Evolutionary conservation across 164 flowering plant species (phyloP), one percentile per base, ranked within the genome.

Genomic region (Taxillus chinensis): DNA sequence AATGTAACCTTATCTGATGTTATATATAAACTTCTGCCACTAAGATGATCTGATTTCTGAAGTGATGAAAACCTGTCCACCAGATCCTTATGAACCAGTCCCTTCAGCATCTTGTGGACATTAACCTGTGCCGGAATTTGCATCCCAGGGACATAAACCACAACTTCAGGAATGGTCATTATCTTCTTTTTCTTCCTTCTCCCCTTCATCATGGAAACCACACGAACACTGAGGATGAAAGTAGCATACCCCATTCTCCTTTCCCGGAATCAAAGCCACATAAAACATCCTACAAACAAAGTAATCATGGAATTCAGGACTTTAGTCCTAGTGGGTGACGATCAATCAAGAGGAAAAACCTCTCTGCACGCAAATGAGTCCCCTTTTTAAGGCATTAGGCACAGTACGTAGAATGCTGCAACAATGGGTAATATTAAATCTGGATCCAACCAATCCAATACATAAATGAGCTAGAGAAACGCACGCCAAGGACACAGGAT

Each of bases 231-330:
- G 16, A 39, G 39, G n/a, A 54, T 17, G 67, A 96, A 92, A 69
- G 78, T 62, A 65, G 86, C 63, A 71, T 96, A 92, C 56, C 98
- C 98, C 96, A 92, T 92, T 69, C 42, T 73, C 64, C 52, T 58
- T 64, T 50, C 55, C n/a, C 60, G 43, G 46, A 8, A 41, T 41
- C 49, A 53, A 37, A 68, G n/a, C 61, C 70, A 58, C 62, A 63
- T 55, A 61, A 55, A 69, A 53, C 78, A 75, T 79, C 75, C 78
- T 69, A 70, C 73, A 64, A 5, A 48, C 52, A 70, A 37, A 60
- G 13, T 27, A 43, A 10, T 14, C 52, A 54, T 13, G 8, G 27
- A 50, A 62, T 57, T 39, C 51, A n/a, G 50, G 40, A n/a, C 9
- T 14, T 39, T 49, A 48, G 51, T 11, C 27, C 27, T 0, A 27